Percentiles rank a stretch among this genome's conserved stretches.
These are phyloP conservation scores for Penicillium sp. DNA, from an alignment of 2,329 filamentous ascomycete genomes.

Conservation along the genomic window DNA sequence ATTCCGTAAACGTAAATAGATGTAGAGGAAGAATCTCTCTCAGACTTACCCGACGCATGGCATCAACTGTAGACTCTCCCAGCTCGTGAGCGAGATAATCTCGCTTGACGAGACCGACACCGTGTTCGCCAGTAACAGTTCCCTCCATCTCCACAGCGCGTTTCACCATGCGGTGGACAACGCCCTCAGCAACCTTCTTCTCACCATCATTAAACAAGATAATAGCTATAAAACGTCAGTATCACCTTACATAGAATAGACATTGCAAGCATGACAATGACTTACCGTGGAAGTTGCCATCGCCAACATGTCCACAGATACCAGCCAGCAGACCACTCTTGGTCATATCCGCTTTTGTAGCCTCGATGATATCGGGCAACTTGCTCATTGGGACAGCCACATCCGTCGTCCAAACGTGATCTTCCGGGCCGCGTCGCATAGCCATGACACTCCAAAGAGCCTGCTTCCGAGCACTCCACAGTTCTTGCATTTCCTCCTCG, in stretches of 20 bases:
- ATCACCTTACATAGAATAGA: background rate
- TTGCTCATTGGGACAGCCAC: constrained; percentile 76
- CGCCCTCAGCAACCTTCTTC: constrained; percentile 57
- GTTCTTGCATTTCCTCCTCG: constrained; percentile 66
- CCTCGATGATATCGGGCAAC: constrained; percentile 73
- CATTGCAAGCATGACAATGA: background rate
- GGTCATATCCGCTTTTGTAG: constrained; percentile 68
- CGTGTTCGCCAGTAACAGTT: constrained; percentile 74
- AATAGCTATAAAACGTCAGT: constrained; percentile 52
- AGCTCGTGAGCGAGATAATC: constrained; percentile 68
- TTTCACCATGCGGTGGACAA: constrained; percentile 72
- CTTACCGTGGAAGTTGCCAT: constrained; percentile 73
- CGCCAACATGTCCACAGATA: constrained; percentile 75
- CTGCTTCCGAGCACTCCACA: constrained; percentile 78
- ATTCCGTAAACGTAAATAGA: constrained; percentile 4
- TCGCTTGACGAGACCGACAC: constrained; percentile 71
- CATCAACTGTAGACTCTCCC: constrained; percentile 63
- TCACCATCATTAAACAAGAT: constrained; percentile 65
- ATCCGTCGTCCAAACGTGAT: constrained; percentile 78
- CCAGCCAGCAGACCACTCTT: constrained; percentile 66
- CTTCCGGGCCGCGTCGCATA: constrained; percentile 61
- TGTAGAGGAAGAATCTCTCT: background rate
- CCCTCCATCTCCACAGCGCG: constrained; percentile 72
- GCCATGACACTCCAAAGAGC: constrained; percentile 75
- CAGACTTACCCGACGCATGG: constrained; percentile 64